These are phyloP conservation scores for Didymella sp. DNA, from an alignment of 2,329 filamentous ascomycete species.

Conservation along the genomic window DNA sequence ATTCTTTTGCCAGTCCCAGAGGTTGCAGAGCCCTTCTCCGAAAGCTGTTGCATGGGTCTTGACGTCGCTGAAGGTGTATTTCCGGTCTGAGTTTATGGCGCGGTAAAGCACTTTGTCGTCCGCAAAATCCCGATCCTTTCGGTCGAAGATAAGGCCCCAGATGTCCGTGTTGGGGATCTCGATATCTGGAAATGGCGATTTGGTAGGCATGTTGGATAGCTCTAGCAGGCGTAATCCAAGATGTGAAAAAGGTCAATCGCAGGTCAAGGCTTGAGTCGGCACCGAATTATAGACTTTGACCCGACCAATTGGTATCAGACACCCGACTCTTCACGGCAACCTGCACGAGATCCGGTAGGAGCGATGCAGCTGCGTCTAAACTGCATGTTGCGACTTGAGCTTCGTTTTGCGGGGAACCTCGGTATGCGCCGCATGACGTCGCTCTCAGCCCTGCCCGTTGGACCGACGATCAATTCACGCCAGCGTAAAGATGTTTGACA, in stretches of 20 bases:
- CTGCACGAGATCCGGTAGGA: neutral
- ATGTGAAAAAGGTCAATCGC: neutral
- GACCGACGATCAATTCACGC: neutral
- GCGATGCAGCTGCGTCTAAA: neutral
- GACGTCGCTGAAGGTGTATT: constrained; percentile 73
- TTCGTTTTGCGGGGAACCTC: constrained; percentile 22
- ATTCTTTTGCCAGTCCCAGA: constrained; percentile 79
- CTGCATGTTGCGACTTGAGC: constrained; percentile 2
- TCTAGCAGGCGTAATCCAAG: neutral
- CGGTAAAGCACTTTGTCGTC: constrained; percentile 38
- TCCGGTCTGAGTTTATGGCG: constrained; percentile 26
- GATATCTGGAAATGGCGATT: constrained; percentile 34
- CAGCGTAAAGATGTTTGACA: neutral
- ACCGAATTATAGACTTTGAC: neutral
- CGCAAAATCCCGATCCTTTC: constrained; percentile 31
- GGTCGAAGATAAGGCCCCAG: constrained; percentile 34
- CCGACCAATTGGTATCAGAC: constrained; percentile 4
- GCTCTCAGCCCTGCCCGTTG: neutral
- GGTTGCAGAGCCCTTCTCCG: constrained; percentile 75
- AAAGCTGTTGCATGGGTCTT: constrained; percentile 72
- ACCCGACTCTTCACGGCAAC: neutral
- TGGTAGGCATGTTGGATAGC: constrained; percentile 24
- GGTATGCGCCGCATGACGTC: constrained; percentile 18
- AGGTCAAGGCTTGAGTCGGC: no score
- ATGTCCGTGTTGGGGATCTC: constrained; percentile 31